Evolutionary conservation across 208 protist genomes (phyloP).

Genomic region (Porcisia hertigi): DNA sequence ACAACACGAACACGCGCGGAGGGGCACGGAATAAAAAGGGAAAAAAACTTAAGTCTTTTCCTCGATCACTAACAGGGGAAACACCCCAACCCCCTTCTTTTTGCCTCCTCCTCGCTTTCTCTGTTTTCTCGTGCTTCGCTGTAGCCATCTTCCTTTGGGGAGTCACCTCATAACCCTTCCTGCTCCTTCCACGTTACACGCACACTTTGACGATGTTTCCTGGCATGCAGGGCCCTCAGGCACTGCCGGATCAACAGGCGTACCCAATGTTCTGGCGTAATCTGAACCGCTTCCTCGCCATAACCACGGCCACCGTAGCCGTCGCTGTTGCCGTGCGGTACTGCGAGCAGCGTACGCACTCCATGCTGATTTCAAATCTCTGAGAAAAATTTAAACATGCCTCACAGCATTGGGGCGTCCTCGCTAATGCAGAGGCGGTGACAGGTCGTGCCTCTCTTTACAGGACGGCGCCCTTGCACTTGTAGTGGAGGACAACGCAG

Average conservation of each 20-base stretch:
- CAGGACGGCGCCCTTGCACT: not conserved
- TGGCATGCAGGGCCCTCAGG: slow-evolving; percentile 70
- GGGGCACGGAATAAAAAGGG: no score
- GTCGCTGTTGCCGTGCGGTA: slow-evolving; percentile 61
- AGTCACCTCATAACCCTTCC: not conserved
- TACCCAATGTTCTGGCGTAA: slow-evolving; percentile 77
- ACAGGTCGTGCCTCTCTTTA: not conserved
- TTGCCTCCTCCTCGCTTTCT: no score
- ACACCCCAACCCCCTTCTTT: no score
- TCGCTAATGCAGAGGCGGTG: not conserved
- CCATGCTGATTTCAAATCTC: slow-evolving; percentile 50
- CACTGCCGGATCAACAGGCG: slow-evolving; percentile 64
- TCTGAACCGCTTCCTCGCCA: slow-evolving; percentile 65
- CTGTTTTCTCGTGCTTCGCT: no score
- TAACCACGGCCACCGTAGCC: slow-evolving; percentile 45
- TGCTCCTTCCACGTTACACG: not conserved
- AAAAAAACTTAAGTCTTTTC: no score
- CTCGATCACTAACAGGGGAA: no score
- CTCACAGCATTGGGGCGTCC: not conserved
- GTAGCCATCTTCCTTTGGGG: not conserved
- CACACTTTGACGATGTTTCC: slow-evolving; percentile 58
- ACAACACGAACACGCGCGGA: no score
- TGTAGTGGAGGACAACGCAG: not conserved
- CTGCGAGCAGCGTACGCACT: slow-evolving; percentile 67
- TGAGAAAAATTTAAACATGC: slow-evolving; percentile 19